These are phyloP conservation scores for Lachnellula hyalina DNA, from an alignment of 2,329 filamentous ascomycete genomes.

Conservation along the genomic window DNA sequence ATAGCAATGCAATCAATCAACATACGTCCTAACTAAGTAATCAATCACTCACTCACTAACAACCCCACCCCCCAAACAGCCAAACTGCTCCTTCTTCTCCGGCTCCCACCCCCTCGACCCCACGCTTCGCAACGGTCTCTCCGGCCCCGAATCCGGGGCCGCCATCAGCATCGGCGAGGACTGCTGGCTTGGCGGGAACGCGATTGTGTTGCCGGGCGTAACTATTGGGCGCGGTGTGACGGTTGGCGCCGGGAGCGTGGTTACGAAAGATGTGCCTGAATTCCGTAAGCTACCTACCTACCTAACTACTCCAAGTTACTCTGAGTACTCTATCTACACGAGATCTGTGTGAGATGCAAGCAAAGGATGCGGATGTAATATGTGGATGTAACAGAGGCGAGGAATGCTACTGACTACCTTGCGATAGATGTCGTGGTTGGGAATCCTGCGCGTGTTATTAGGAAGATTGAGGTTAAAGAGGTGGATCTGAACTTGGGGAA, in stretches of 20 bases:
- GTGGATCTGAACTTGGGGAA: conserved; percentile 19
- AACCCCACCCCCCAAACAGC: conserved; percentile 26
- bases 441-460: conserved; percentile 59
- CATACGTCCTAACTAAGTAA: too few relatives aligned
- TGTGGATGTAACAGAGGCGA: too few relatives aligned
- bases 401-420: too few relatives aligned
- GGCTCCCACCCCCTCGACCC: conserved; percentile 76
- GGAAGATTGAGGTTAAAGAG: conserved; percentile 33
- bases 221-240: conserved; percentile 70
- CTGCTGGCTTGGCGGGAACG: conserved; percentile 72
- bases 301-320: too few relatives aligned
- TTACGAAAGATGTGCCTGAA: conserved; percentile 69
- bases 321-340: too few relatives aligned
- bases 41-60: too few relatives aligned
- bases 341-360: too few relatives aligned
- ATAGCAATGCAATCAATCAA: too few relatives aligned
- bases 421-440: conserved; percentile 48
- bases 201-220: conserved; percentile 67
- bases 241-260: conserved; percentile 76
- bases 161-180: conserved; percentile 74
- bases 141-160: conserved; percentile 69
- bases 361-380: too few relatives aligned
- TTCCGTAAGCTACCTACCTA: conserved; percentile 35
- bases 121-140: conserved; percentile 63
- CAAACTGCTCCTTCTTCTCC: conserved; percentile 70